Evolutionary conservation across 345 rosid species (phyloP), one percentile per base, ranked within the genome.

Genomic region (Salix suchowensis): DNA sequence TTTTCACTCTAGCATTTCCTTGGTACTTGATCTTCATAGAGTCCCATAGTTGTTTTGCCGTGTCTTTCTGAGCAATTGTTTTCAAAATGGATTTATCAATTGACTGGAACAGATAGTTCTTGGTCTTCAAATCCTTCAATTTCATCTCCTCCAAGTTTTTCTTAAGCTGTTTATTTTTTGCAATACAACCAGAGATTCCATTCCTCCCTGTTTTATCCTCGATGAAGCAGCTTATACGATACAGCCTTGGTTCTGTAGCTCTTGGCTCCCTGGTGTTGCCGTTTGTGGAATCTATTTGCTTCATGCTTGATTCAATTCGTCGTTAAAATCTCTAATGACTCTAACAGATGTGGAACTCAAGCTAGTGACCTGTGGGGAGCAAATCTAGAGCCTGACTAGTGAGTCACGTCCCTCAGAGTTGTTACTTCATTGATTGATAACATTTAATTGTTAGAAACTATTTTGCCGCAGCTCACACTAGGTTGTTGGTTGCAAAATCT

Each of bases 121-220:
- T 65, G 7, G 30, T 16, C 6, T 65, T 28, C 39, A 65, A 3
- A 24, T 67, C 71, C 28, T 67, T 39, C 30, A n/a, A 1, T 12
- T 11, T 37, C 52, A 36, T 0, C 1, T 68, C 52, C 11, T 14
- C 23, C 9, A 3, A 7, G 3, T 11, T 7, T 0, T 39, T 39
- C n/a, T n/a, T 4, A 92, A 92, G 16, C 6, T 84, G 66, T 66
- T 76, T 32, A 39, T 54, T n/a, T 37, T 40, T 74, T 34, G 39
- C 14, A 54, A 74, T 89, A 91, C 94, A 95, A 95, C 90, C 93
- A 40, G 94, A 89, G 80, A 88, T 93, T 76, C 96, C 92, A n/a
- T 89, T 96, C 82, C 98, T 96, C 83, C 96, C 98, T 21, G 99
- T 96, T 73, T 86, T 96, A 55, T 88, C 97, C 68, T 96, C 99